phyloP scores from a whole-genome alignment of 108 stramenopile species.

The Asterionellopsis glacialis region DNA sequence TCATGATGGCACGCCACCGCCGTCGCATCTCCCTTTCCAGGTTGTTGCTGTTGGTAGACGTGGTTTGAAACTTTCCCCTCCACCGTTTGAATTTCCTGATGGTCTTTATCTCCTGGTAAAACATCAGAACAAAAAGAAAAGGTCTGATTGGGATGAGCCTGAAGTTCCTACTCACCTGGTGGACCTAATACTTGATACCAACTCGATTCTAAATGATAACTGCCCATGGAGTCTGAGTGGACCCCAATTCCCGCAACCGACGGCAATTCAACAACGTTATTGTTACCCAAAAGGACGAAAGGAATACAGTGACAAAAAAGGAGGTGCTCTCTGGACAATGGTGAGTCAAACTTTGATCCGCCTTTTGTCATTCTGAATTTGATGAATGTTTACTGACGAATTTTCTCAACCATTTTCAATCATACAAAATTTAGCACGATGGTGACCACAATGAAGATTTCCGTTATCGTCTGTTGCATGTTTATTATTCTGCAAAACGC shows the following conservation, averaged over 20 bases:
- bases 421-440: conserved; percentile 14
- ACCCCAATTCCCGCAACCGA: conserved; percentile 61
- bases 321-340: conserved; percentile 67
- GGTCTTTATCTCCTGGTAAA: conserved; percentile 69
- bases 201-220: conserved; percentile 11
- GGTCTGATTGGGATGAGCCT: conserved; percentile 7
- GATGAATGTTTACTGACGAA: neutral
- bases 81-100: conserved; percentile 63
- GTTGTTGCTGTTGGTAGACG: conserved; percentile 51
- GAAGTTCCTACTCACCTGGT: conserved; percentile 39
- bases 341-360: neutral
- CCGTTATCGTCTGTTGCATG: conserved; percentile 67
- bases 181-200: conserved; percentile 26
- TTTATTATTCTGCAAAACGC: conserved; percentile 72
- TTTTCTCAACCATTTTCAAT: neutral
- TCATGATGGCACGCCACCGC: conserved; percentile 34
- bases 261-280: conserved; percentile 74
- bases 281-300: conserved; percentile 69
- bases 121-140: conserved; percentile 33
- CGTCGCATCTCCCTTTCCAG: conserved; percentile 49
- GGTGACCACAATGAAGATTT: conserved; percentile 46
- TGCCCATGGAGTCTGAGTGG: conserved; percentile 68
- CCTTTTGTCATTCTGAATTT: neutral
- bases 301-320: conserved; percentile 52
- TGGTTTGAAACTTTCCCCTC: conserved; percentile 64